Percentiles rank a stretch among this genome's conserved stretches.
Conservation (phyloP, 306 rosid genomes). For the Datisca glomerata region DNA sequence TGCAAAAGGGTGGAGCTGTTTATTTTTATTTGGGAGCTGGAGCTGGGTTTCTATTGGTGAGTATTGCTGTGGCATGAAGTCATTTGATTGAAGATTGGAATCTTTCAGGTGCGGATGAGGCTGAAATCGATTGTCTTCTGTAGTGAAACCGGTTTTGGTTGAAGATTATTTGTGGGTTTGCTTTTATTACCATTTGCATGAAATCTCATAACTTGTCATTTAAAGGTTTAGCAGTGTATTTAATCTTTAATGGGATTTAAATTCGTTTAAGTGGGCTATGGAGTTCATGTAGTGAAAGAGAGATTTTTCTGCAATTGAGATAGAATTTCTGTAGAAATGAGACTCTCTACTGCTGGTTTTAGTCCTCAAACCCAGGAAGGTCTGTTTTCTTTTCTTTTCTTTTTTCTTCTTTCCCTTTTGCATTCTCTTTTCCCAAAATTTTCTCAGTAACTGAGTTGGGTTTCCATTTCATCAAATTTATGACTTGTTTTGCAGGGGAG, state of each 20-base stretch:
- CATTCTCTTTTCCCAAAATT: conserved; percentile 9
- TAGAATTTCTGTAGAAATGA: conserved; percentile 48
- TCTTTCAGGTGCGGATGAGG: conserved; percentile 22
- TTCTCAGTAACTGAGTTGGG: too few species aligned
- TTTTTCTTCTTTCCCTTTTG: conserved; percentile 4
- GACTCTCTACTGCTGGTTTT: conserved; percentile 80
- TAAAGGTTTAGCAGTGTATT: conserved; percentile 6
- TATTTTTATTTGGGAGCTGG: neutral
- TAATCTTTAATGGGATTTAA: too few species aligned
- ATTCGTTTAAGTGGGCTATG: too few species aligned
- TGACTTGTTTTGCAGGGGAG: conserved; percentile 89
- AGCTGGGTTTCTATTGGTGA: conserved; percentile 2
- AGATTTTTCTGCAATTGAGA: too few species aligned
- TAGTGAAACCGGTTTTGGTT: conserved; percentile 24
- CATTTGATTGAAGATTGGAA: neutral
- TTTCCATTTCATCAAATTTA: too few species aligned
- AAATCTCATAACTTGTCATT: neutral
- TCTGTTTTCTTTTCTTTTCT: conserved; percentile 13
- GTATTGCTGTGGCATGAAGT: conserved; percentile 10
- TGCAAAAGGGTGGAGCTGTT: neutral
- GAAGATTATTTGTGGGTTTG: conserved; percentile 3
- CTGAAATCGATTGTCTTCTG: conserved; percentile 38
- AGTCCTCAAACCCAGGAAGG: conserved; percentile 92
- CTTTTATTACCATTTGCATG: neutral
- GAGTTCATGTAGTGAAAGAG: too few species aligned